Base-by-base conservation (phyloP, 2,329 filamentous ascomycete species). In the Aspergillus calidoustus region DNA sequence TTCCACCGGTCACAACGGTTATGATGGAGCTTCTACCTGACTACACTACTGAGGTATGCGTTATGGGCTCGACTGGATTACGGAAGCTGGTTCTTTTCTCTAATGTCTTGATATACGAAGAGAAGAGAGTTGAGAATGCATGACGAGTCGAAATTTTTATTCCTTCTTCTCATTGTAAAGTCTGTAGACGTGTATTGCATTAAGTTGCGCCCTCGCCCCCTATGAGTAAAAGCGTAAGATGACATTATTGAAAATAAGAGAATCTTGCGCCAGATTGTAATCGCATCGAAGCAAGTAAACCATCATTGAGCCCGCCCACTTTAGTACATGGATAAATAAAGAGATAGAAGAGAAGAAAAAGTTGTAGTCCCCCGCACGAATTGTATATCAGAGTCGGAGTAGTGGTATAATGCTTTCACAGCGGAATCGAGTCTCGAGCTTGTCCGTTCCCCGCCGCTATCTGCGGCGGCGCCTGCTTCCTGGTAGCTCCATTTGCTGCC, bases 1-100 rank as follows among this genome's bases (percentile, higher is more conserved):
- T 63, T 59, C 54, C 34, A 59, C 56, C 62, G 59, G 50, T 48
- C 53, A 51, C 47, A 51, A 62, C 57, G 50, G 30, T 52, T 54
- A 63, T 61, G 53, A 48, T 59, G 58, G 58, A 28, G 19, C 60
- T 44, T 50, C 59, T 34, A 15, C 23, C 17, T 49, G 25, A 48
- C 13, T 30, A 62, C 28, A 52, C 28, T 31, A 46, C 46, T 19
- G 49, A 46, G 25, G 31, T 28, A 52, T 58, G 47, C 31, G 56
- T 52, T 48, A 34, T 49, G 51, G 56, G 56, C 56, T 58, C n/a
- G 23, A 13, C 30, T 17, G 48, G 30, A 30, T 19, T 44, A 8
- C 22, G 17, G 9, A 23, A 38, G 17, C 34, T 38, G 28, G 34
- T 17, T 53, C 19, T 51, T 44, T 34, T 28, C 46, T 49, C 19